A percentile compares a stretch with the other conserved stretches of the same genome.
phyloP scores from a whole-genome alignment of 305 asterid species.

The Striga hermonthica region DNA sequence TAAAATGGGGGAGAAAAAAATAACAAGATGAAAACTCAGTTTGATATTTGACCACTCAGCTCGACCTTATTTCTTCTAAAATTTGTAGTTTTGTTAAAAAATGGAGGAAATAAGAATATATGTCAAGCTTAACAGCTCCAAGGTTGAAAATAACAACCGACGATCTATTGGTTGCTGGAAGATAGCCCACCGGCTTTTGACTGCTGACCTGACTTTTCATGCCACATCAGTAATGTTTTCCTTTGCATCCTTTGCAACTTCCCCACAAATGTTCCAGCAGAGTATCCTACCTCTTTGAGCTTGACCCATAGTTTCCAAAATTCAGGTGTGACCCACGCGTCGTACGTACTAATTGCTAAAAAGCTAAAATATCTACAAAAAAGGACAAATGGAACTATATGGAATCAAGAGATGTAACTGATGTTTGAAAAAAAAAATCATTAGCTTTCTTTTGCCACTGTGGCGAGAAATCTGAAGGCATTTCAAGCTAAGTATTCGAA shows the following conservation, averaged over 20 bases:
- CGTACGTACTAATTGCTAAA: slow-evolving; percentile 2
- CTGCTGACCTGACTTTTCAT: slow-evolving; percentile 64
- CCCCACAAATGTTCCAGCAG: slow-evolving; percentile 77
- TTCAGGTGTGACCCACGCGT: slow-evolving; percentile 16
- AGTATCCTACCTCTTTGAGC: slow-evolving; percentile 76
- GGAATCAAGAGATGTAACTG: slow-evolving; percentile 43
- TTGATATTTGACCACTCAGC: too few species aligned
- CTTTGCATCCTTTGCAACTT: slow-evolving; percentile 78
- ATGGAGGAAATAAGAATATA: too few species aligned
- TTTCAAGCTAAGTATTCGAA: slow-evolving; percentile 39
- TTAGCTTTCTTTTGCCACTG: slow-evolving; percentile 84
- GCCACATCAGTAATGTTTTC: slow-evolving; percentile 71
- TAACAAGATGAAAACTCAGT: too few species aligned
- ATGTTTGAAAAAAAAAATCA: slow-evolving; percentile 65
- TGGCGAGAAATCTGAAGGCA: slow-evolving; percentile 60
- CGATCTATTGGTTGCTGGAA: slow-evolving; percentile 81
- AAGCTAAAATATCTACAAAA: slow-evolving; percentile 14
- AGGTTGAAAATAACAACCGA: too few species aligned
- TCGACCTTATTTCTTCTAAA: too few species aligned
- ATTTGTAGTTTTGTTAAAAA: too few species aligned
- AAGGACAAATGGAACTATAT: neutral
- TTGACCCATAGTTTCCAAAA: slow-evolving; percentile 50
- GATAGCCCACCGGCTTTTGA: slow-evolving; percentile 71
- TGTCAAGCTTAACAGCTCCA: too few species aligned
- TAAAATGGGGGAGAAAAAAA: too few species aligned